Percentiles rank a stretch among this genome's conserved stretches.
These are phyloP conservation scores for Eucalyptus erythrocorys DNA, from an alignment of 345 rosid species.

Conservation along the genomic window DNA sequence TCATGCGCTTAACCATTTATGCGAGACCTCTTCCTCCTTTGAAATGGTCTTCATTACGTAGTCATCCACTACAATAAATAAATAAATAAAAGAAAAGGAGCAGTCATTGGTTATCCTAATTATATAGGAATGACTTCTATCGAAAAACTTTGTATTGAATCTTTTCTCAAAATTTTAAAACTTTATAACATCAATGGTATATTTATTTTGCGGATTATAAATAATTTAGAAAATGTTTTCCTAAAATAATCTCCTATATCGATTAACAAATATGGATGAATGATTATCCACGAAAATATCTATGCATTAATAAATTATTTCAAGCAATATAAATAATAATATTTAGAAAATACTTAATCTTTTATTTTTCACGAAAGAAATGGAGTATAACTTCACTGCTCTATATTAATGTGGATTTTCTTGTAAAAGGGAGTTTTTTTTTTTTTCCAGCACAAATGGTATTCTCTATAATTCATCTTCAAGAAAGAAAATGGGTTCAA, in stretches of 20 bases:
- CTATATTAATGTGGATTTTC: not conserved
- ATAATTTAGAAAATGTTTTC: fast-evolving
- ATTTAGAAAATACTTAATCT: fast-evolving
- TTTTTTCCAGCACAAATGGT: too few relatives aligned
- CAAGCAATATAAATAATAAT: fast-evolving
- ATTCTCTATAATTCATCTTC: too few relatives aligned
- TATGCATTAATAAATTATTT: not conserved
- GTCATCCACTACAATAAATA: not conserved
- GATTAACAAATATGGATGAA: not conserved
- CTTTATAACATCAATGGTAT: not conserved
- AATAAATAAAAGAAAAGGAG: not conserved
- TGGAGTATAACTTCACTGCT: fast-evolving
- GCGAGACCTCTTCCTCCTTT: not conserved
- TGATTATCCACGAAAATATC: not conserved
- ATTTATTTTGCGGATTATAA: fast-evolving
- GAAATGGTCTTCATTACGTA: not conserved
- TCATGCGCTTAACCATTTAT: not conserved
- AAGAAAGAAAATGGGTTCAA: too few relatives aligned
- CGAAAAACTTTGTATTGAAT: not conserved
- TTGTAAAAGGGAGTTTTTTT: not conserved
- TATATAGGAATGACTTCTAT: not conserved
- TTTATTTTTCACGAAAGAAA: not conserved
- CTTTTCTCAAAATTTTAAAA: not conserved
- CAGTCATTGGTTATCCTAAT: not conserved
- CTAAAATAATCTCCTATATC: not conserved